Conservation (phyloP, 2,329 filamentous ascomycete genomes). For the Monosporascus sp. region DNA sequence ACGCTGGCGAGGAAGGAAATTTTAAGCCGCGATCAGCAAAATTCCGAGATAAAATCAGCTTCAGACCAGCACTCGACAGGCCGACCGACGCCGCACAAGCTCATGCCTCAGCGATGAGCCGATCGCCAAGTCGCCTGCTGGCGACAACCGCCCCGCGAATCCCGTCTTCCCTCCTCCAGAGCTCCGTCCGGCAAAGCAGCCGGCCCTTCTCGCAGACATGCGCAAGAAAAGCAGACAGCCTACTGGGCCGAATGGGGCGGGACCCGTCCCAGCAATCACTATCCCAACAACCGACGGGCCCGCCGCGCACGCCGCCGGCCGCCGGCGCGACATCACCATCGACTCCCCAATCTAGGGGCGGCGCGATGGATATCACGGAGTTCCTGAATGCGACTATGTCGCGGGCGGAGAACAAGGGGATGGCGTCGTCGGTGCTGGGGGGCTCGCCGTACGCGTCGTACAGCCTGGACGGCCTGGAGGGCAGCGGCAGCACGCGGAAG, state of each 20-base stretch:
- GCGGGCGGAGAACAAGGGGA: neutral
- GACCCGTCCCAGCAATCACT: neutral
- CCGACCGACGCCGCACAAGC: neutral
- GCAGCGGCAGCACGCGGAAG: constrained; percentile 16
- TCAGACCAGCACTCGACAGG: too few relatives aligned
- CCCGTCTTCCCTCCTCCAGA: constrained; percentile 12
- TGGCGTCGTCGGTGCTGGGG: constrained; percentile 13
- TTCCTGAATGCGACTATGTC: neutral
- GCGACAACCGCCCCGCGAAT: constrained; percentile 34
- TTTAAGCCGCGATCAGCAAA: neutral
- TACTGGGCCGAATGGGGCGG: neutral
- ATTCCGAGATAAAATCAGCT: neutral
- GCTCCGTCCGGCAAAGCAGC: constrained; percentile 14
- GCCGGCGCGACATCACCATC: neutral
- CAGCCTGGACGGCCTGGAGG: constrained; percentile 13
- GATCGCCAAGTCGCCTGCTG: constrained; percentile 37
- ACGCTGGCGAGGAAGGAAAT: too few relatives aligned
- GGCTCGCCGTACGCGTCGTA: constrained; percentile 13
- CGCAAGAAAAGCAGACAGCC: constrained; percentile 17
- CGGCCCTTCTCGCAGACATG: constrained; percentile 38
- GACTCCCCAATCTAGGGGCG: neutral
- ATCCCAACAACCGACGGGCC: constrained; percentile 1
- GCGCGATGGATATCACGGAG: neutral
- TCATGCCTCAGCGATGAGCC: constrained; percentile 38
- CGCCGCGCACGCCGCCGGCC: neutral